A percentile compares a stretch with the other conserved stretches of the same genome.
These are phyloP conservation scores for Ascoidea tarda DNA, from an alignment of 805 yeast species.

Conservation along the genomic window DNA sequence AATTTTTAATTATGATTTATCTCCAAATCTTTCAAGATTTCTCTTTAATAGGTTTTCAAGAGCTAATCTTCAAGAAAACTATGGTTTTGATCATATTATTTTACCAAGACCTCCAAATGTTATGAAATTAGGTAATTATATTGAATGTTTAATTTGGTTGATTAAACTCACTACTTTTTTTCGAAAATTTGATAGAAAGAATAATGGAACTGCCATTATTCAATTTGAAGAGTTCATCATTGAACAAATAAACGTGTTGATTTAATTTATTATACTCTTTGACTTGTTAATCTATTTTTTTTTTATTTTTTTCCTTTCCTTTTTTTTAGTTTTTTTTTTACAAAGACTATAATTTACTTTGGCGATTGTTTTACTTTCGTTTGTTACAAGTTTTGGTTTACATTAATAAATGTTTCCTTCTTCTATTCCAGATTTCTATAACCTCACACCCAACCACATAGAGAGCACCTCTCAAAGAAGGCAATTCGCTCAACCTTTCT, in stretches of 20 bases:
- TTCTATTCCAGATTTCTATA: no score
- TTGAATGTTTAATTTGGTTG: constrained; percentile 67
- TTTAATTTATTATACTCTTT: no score
- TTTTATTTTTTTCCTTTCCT: background rate
- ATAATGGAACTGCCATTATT: constrained; percentile 56
- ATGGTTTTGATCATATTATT: constrained; percentile 15
- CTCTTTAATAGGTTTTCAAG: constrained; percentile 42
- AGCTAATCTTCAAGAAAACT: constrained; percentile 10
- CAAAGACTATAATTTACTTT: background rate
- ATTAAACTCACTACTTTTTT: constrained; percentile 68
- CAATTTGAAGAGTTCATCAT: constrained; percentile 52
- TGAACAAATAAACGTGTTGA: constrained; percentile 15
- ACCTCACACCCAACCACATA: no score
- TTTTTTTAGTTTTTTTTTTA: no score
- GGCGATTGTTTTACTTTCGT: background rate
- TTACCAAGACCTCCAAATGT: constrained; percentile 8
- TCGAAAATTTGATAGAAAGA: constrained; percentile 58
- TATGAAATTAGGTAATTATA: constrained; percentile 67
- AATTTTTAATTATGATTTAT: constrained; percentile 52
- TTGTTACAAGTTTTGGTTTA: no score
- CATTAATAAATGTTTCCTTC: no score
- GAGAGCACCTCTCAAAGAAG: no score
- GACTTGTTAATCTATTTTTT: no score
- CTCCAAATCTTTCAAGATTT: constrained; percentile 40
- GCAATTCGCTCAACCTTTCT: no score